phyloP scores from a whole-genome alignment of 768 basidiomycete genomes.

The Trametes villosa region DNA sequence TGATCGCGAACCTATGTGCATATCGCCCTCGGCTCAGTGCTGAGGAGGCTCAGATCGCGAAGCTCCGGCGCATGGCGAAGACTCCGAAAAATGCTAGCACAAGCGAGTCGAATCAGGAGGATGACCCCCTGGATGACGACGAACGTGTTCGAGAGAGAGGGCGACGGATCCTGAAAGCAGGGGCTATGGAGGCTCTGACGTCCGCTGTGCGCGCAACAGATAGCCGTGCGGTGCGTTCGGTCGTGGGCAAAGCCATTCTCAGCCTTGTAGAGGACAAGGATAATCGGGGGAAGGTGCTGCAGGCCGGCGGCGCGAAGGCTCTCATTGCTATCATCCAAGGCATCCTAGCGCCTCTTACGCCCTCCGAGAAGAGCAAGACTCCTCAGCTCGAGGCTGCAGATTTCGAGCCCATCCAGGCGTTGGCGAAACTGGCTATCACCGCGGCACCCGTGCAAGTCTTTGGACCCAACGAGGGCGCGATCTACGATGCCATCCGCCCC shows the following conservation, averaged over 20 bases:
- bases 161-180: slow-evolving; percentile 58
- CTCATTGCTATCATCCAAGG: slow-evolving; percentile 60
- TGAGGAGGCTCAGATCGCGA: slow-evolving; percentile 83
- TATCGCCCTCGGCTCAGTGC: slow-evolving; percentile 74
- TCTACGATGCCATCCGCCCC: slow-evolving; percentile 85
- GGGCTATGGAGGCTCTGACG: slow-evolving; percentile 66
- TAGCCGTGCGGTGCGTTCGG: slow-evolving; percentile 63
- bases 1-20: slow-evolving; percentile 74
- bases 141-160: slow-evolving; percentile 66
- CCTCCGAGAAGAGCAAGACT: slow-evolving; percentile 28
- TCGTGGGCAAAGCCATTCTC: slow-evolving; percentile 65
- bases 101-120: slow-evolving; percentile 11
- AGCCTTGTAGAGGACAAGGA: slow-evolving; percentile 77
- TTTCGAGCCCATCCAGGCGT: slow-evolving; percentile 78
- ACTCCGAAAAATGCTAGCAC: slow-evolving; percentile 35
- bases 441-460: slow-evolving; percentile 89
- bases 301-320: slow-evolving; percentile 78
- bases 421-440: slow-evolving; percentile 93
- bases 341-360: slow-evolving; percentile 39
- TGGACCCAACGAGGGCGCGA: slow-evolving; percentile 77
- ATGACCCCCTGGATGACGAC: slow-evolving; percentile 59
- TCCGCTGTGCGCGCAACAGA: slow-evolving; percentile 59
- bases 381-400: slow-evolving; percentile 46
- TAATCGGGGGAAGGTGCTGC: slow-evolving; percentile 76
- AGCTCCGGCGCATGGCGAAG: slow-evolving; percentile 75